Percentiles rank a stretch among this genome's conserved stretches.
phyloP scores from a whole-genome alignment of 495 filamentous ascomycete genomes.

The Schizothecium vesticola region DNA sequence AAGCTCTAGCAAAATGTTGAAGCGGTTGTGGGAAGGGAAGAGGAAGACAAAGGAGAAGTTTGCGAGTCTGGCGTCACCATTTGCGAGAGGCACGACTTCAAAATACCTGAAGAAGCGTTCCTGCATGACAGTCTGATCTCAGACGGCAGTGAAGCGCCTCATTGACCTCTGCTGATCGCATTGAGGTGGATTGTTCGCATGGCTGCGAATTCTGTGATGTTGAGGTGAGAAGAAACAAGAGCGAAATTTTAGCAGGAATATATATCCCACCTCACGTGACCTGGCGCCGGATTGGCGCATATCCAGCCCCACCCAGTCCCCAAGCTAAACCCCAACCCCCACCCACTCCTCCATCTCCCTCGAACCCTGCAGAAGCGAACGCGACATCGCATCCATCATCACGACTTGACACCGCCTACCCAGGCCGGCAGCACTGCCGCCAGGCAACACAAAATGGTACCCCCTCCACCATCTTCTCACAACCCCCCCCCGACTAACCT shows the following conservation, averaged over 20 bases:
- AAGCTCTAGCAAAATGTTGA: slow-evolving; percentile 49
- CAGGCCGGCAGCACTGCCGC: not conserved
- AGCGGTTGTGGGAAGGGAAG: slow-evolving; percentile 1
- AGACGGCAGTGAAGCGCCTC: not conserved
- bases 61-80: not conserved
- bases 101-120: not conserved
- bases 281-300: slow-evolving; percentile 18
- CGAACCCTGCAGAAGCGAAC: not conserved
- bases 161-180: not conserved
- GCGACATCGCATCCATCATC: slow-evolving; percentile 6
- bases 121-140: not conserved
- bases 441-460: not conserved
- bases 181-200: not conserved
- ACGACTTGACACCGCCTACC: not conserved
- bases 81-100: not conserved
- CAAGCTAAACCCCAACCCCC: not conserved
- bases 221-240: not conserved
- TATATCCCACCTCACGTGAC: slow-evolving; percentile 17
- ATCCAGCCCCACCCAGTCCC: not conserved
- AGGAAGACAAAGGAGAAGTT: not conserved
- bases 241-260: not conserved
- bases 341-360: not conserved
- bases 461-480: not conserved
- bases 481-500: not conserved
- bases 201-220: not conserved